These are phyloP conservation scores for Cryptosporidium sp. DNA, from an alignment of 169 alveolate genomes.

Conservation along the genomic window DNA sequence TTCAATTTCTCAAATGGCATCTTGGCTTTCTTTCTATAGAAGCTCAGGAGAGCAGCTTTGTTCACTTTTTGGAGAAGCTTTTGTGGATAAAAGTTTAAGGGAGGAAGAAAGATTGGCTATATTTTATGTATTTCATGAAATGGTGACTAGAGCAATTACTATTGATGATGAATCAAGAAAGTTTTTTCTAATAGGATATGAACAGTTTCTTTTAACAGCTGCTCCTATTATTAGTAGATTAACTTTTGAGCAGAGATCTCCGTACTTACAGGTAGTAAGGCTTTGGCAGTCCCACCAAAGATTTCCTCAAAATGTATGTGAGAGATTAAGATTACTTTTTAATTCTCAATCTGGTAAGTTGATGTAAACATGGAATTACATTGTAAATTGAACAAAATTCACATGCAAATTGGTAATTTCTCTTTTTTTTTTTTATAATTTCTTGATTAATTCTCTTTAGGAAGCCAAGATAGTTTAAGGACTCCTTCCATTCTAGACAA, in stretches of 20 bases:
- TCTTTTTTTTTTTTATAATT: neutral
- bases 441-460: neutral
- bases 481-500: slow-evolving; percentile 19
- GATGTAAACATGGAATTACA: no score
- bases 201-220: slow-evolving; percentile 64
- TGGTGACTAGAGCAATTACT: slow-evolving; percentile 62
- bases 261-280: slow-evolving; percentile 55
- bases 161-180: slow-evolving; percentile 45
- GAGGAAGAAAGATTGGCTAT: slow-evolving; percentile 65
- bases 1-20: slow-evolving; percentile 75
- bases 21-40: slow-evolving; percentile 73
- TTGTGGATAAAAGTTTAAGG: slow-evolving; percentile 60
- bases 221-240: slow-evolving; percentile 63
- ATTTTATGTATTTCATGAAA: slow-evolving; percentile 69
- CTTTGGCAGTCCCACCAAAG: slow-evolving; percentile 48
- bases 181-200: slow-evolving; percentile 64
- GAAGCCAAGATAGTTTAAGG: slow-evolving; percentile 25
- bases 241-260: slow-evolving; percentile 57
- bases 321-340: slow-evolving; percentile 53
- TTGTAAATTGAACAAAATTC: no score
- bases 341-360: slow-evolving; percentile 64
- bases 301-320: slow-evolving; percentile 69
- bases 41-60: slow-evolving; percentile 62
- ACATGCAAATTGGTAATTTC: no score
- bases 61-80: slow-evolving; percentile 73